Evolutionary conservation across 306 rosid species (phyloP), one percentile per base, ranked within the genome.

Genomic region (Hippophae gyantsensis): DNA sequence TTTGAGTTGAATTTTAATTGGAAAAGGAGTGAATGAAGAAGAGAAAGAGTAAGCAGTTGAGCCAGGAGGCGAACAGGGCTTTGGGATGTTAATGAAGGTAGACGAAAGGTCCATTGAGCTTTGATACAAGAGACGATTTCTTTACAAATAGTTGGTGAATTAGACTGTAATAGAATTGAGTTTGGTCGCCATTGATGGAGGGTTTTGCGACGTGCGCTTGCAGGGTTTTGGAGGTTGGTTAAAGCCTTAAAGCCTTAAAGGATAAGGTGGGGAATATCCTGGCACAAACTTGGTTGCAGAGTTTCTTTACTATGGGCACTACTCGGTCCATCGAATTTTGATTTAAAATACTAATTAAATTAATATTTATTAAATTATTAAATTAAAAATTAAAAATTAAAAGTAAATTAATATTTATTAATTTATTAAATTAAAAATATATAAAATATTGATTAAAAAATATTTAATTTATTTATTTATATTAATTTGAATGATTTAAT

Each of bases 31-130:
- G 49, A 84, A 40, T 10, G 90, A 84, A 18, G 88, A 80, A 0
- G 88, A 74, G 75, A 77, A 80, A 6, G 89, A 73, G 81, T 65
- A 74, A 52, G 56, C 48, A 12, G 32, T 80, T 45, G 49, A 56
- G 11, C 72, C 3, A 5, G 60, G 65, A 61, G 82, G 70, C 32
- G 81, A 48, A 47, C 76, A 64, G 52, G 82, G 78, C 48, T 65
- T 72, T 27, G 76, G 61, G 64, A 81, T 55, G 23, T 76, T 66
- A 25, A 63, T 9, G 70, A 82, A 82, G 46, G 90, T 65, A 66
- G 88, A 92, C 43, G 99, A 80, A 12, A 84, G 94, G 54, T 90
- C 95, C 97, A 90, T 89, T 13, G 54, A 8, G 50, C 44, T 56
- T 57, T 58, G 13, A 8, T 6, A 51, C 53, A 43, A 27, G 7